Conservation (phyloP, 2,329 filamentous ascomycete genomes). For the Pestalotiopsis sp. region DNA sequence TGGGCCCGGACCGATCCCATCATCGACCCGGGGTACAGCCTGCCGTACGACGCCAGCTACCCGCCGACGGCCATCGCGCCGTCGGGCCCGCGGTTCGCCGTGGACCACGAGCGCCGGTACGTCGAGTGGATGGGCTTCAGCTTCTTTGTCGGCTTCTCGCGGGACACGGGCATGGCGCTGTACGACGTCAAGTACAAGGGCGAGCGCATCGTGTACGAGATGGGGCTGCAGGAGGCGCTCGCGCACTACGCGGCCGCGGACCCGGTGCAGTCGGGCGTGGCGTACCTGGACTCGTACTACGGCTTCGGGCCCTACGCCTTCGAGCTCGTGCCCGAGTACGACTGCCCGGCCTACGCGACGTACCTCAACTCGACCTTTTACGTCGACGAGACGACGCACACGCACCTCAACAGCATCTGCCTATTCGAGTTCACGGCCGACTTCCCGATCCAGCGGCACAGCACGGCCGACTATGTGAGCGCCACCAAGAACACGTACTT, state of each 20-base stretch:
- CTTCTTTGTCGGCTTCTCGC: constrained; percentile 52
- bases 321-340: constrained; percentile 49
- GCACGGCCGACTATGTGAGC: constrained; percentile 11
- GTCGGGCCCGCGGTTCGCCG: constrained; percentile 40
- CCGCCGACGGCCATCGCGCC: constrained; percentile 42
- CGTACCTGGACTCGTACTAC: constrained; percentile 51
- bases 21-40: constrained; percentile 36
- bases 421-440: constrained; percentile 56
- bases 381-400: constrained; percentile 43
- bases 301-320: constrained; percentile 51
- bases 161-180: constrained; percentile 50
- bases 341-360: constrained; percentile 53
- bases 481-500: constrained; percentile 13
- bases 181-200: constrained; percentile 58
- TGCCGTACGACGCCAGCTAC: constrained; percentile 34
- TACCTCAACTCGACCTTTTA: constrained; percentile 52
- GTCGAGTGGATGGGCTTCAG: constrained; percentile 54
- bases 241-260: constrained; percentile 55
- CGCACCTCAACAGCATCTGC: constrained; percentile 55
- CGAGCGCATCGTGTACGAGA: constrained; percentile 57
- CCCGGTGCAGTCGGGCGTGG: constrained; percentile 45
- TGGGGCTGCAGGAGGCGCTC: constrained; percentile 57
- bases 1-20: constrained; percentile 46
- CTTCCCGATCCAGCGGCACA: constrained; percentile 53
- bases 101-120: constrained; percentile 45